Evolutionary conservation across 345 rosid genomes (phyloP).

Genomic region (Geranium rotundifolium): DNA sequence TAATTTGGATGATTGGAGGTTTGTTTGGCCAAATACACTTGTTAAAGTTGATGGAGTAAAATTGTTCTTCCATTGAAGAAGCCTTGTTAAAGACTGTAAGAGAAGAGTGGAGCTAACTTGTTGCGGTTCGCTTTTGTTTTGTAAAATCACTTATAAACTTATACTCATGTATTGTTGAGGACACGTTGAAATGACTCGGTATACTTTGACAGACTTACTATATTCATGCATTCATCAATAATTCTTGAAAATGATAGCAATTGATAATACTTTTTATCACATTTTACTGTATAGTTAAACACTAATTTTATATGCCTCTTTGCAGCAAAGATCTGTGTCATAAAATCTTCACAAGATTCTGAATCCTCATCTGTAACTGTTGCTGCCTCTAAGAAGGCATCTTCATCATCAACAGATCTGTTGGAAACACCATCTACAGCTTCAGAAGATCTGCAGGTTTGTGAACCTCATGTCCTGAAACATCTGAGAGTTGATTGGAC

Average conservation of each 20-base stretch:
- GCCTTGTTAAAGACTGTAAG: too few species aligned
- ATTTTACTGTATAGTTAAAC: neutral
- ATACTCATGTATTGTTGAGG: too few species aligned
- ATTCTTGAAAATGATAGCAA: neutral
- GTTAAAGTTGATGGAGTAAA: neutral
- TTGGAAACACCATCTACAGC: constrained; percentile 25
- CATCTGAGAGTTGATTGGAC: neutral
- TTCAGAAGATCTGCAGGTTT: constrained; percentile 47
- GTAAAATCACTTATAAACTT: too few species aligned
- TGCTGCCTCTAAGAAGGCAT: constrained; percentile 38
- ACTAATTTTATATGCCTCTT: constrained; percentile 26
- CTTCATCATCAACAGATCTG: constrained; percentile 39
- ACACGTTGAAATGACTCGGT: too few species aligned
- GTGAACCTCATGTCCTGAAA: constrained; percentile 7
- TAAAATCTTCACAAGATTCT: constrained; percentile 48
- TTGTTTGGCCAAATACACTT: neutral
- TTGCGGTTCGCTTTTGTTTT: too few species aligned
- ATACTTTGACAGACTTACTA: neutral
- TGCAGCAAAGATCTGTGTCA: constrained; percentile 69
- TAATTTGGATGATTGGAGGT: too few species aligned
- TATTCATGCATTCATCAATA: neutral
- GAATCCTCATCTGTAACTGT: constrained; percentile 42
- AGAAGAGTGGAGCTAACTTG: too few species aligned
- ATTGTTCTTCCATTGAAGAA: too few species aligned
- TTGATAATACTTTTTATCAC: neutral